Percentiles rank a stretch among this genome's conserved stretches.
Conservation (phyloP, 2,329 filamentous ascomycete species). For the Aureobasidium sp. region DNA sequence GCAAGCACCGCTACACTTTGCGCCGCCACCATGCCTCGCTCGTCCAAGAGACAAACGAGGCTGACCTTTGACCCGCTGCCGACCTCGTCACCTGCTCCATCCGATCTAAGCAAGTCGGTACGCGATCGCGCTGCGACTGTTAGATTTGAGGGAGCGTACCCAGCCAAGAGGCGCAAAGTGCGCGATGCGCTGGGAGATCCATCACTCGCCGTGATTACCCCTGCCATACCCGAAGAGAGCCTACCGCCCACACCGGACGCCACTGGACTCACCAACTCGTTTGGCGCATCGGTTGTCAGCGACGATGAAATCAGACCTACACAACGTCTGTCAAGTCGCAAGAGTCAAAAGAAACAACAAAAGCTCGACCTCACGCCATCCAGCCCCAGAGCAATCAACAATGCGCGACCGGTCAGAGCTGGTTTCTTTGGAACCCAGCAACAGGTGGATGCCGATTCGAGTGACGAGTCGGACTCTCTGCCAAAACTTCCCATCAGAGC, state of each 20-base stretch:
- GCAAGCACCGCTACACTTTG: neutral
- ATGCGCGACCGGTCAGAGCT: conserved; percentile 17
- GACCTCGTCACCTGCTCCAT: conserved; percentile 33
- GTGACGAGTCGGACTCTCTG: neutral
- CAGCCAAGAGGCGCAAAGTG: conserved; percentile 24
- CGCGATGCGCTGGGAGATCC: conserved; percentile 3
- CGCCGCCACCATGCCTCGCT: conserved; percentile 3
- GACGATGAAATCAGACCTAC: conserved; percentile 23
- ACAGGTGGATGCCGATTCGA: neutral
- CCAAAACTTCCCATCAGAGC: neutral
- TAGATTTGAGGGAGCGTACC: conserved; percentile 25
- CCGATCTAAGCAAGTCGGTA: conserved; percentile 28
- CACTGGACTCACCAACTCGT: conserved; percentile 17
- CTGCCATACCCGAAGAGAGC: conserved; percentile 11
- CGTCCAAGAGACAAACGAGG: conserved; percentile 34
- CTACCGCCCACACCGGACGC: conserved; percentile 22
- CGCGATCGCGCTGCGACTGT: conserved; percentile 31
- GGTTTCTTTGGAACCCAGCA: conserved; percentile 27
- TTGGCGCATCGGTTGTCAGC: conserved; percentile 19
- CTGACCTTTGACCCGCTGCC: conserved; percentile 38
- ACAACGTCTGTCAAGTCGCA: conserved; percentile 17
- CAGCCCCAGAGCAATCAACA: neutral
- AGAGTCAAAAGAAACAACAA: conserved; percentile 28
- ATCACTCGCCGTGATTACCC: neutral
- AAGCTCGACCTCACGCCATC: conserved; percentile 22